Conservation (phyloP, 192 early-diverging fungal species). For the Coemansia nantahalensis region DNA sequence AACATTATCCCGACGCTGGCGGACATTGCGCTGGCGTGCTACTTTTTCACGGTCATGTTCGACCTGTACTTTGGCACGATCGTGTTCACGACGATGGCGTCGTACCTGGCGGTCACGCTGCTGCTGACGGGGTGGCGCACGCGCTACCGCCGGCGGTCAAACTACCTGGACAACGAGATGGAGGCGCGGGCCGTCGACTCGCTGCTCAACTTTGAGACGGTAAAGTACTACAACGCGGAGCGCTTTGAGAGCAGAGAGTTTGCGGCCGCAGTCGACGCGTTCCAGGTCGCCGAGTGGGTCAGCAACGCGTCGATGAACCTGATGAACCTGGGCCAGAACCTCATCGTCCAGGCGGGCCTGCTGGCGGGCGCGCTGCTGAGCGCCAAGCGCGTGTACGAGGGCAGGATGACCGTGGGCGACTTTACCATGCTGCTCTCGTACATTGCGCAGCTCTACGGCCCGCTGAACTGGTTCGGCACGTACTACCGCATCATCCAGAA, state of each 20-base stretch:
- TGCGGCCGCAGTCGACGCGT: constrained; percentile 69
- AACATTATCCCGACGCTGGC: constrained; percentile 87
- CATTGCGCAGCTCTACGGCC: constrained; percentile 86
- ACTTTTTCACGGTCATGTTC: constrained; percentile 65
- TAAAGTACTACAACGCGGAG: constrained; percentile 97
- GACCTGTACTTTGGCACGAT: constrained; percentile 79
- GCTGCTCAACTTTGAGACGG: constrained; percentile 97
- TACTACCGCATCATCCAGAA: constrained; percentile 94
- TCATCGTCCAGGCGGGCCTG: constrained; percentile 83
- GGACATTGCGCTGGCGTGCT: constrained; percentile 81
- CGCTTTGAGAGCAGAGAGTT: constrained; percentile 81
- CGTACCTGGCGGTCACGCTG: constrained; percentile 82
- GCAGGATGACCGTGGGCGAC: constrained; percentile 70
- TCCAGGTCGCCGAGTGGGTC: constrained; percentile 85
- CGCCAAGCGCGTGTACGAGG: constrained; percentile 76
- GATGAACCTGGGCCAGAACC: constrained; percentile 84
- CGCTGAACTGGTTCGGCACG: constrained; percentile 89
- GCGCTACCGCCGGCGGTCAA: constrained; percentile 76
- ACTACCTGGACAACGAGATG: constrained; percentile 81
- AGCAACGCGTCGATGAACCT: constrained; percentile 69
- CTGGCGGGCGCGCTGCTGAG: constrained; percentile 77
- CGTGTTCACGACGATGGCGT: constrained; percentile 81
- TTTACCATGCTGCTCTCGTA: constrained; percentile 89
- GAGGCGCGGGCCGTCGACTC: constrained; percentile 89
- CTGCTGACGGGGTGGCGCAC: constrained; percentile 86